A percentile compares a stretch with the other conserved stretches of the same genome.
Conservation (phyloP, 768 basidiomycete genomes). For the Russula lepida region DNA sequence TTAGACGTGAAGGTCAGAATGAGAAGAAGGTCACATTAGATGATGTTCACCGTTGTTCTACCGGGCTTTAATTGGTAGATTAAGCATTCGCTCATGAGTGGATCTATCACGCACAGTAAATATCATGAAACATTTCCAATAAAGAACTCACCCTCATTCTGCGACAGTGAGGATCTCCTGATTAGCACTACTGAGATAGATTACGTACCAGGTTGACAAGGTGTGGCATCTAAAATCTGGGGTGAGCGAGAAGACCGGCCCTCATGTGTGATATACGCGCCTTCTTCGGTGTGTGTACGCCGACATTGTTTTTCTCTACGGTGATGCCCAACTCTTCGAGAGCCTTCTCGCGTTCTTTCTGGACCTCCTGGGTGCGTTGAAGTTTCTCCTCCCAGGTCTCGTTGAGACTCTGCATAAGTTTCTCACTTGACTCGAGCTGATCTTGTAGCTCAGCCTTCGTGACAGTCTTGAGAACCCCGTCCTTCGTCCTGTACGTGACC, state of each 20-base stretch:
- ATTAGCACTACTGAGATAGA: background rate
- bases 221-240: conserved; percentile 67
- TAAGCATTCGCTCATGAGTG: conserved; percentile 92
- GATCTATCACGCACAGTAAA: conserved; percentile 44
- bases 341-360: conserved; percentile 95
- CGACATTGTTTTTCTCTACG: conserved; percentile 93
- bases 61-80: conserved; percentile 90
- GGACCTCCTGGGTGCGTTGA: conserved; percentile 83
- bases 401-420: conserved; percentile 86
- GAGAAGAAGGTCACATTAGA: conserved; percentile 10
- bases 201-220: conserved; percentile 80
- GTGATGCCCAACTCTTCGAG: conserved; percentile 96
- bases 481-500: conserved; percentile 88
- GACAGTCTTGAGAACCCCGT: conserved; percentile 90
- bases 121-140: background rate
- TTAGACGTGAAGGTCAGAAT: conserved; percentile 27
- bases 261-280: conserved; percentile 24
- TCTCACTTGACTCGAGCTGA: conserved; percentile 92
- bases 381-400: conserved; percentile 97
- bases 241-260: background rate
- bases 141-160: conserved; percentile 21
- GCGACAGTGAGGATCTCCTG: background rate
- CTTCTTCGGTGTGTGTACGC: conserved; percentile 97
- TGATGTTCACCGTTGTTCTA: conserved; percentile 51
- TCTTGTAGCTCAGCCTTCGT: conserved; percentile 97